A percentile compares a stretch with the other conserved stretches of the same genome.
Evolutionary conservation across 2,329 filamentous ascomycete species (phyloP).

Genomic region (Colletotrichum eremochloae): DNA sequence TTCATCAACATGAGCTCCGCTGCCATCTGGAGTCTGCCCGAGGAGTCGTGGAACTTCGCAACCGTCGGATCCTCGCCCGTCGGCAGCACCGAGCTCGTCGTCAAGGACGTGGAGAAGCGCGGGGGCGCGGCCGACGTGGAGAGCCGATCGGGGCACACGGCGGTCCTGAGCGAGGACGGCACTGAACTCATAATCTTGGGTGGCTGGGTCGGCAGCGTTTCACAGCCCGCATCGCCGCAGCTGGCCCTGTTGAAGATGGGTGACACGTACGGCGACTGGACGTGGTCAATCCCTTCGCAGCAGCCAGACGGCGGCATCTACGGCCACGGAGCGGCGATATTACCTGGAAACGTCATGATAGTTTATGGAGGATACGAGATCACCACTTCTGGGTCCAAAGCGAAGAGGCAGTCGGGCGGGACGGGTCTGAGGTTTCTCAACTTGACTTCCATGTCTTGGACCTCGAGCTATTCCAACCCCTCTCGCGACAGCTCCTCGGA

Average conservation of each 20-base stretch:
- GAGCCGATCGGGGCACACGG: conserved; percentile 89
- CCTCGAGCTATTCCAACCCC: conserved; percentile 64
- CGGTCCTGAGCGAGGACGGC: conserved; percentile 84
- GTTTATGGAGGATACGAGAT: conserved; percentile 74
- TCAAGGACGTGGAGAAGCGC: conserved; percentile 54
- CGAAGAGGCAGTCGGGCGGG: conserved; percentile 51
- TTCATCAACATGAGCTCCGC: conserved; percentile 97
- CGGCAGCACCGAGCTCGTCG: conserved; percentile 68
- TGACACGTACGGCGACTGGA: conserved; percentile 80
- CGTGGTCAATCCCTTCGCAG: conserved; percentile 73
- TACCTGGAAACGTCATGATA: conserved; percentile 78
- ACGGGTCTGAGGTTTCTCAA: conserved; percentile 64
- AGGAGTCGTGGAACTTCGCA: conserved; percentile 88
- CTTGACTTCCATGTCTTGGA: conserved; percentile 69
- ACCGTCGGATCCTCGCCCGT: conserved; percentile 59
- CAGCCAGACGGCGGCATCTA: conserved; percentile 67
- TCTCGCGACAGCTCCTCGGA: conserved; percentile 37
- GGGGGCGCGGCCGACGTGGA: conserved; percentile 65
- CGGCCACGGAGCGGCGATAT: conserved; percentile 72
- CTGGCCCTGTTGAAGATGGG: conserved; percentile 82
- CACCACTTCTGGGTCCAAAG: conserved; percentile 48
- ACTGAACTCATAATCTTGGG: conserved; percentile 83
- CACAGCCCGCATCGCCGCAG: conserved; percentile 83
- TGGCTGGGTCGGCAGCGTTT: conserved; percentile 90
- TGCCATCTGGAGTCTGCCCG: conserved; percentile 87